Base-by-base conservation (phyloP, 495 filamentous ascomycete species). In the Daldinia concentrica region DNA sequence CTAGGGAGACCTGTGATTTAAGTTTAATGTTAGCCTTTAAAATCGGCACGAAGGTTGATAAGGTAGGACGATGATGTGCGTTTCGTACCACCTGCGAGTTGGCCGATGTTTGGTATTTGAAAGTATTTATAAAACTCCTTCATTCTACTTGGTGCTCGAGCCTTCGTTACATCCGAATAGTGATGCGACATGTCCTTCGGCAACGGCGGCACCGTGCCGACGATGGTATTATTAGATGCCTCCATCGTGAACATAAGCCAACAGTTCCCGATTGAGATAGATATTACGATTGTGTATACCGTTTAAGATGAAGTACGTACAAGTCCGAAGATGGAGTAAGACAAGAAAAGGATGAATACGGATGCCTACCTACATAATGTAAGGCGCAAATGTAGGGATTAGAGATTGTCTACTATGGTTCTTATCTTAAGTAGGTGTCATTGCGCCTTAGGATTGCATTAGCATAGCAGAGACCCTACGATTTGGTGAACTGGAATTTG, bases 111-210 rank as follows among this genome's bases (percentile, higher is more conserved):
- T 0, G 93, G 93, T 60, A 94, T 93, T 22, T 74, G 19, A 69
- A 95, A 96, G 76, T 92, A 95, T 74, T 93, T 94, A 79, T 97
- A 97, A 73, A 93, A 91, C 34, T 81, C 64, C 79, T 97, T 97
- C 69, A 97, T 85, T 32, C 75, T 79, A 74, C 88, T 95, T 8
- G 86, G 79, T 4, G 77, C 61, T 12, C 94, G 87, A 19, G 85
- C 84, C 71, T 87, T 89, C 62, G 92, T 90, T 29, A 86, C 82
- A 52, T 85, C 83, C 4, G 91, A 92, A 71, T 88, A 90, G 76
- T 94, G 92, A 78, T 97, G 92, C 62, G 88, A 90, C 61, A 97
- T 83, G 77, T 97, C 92, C 58, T 89, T 79, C 3, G 92, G 90
- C 43, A 80, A 77, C 34, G 86, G 81, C 66, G 74, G 79, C 39